Evolutionary conservation across 2,329 filamentous ascomycete species (phyloP), one percentile per base, ranked within the genome.

Genomic region (Emmonsia crescens): DNA sequence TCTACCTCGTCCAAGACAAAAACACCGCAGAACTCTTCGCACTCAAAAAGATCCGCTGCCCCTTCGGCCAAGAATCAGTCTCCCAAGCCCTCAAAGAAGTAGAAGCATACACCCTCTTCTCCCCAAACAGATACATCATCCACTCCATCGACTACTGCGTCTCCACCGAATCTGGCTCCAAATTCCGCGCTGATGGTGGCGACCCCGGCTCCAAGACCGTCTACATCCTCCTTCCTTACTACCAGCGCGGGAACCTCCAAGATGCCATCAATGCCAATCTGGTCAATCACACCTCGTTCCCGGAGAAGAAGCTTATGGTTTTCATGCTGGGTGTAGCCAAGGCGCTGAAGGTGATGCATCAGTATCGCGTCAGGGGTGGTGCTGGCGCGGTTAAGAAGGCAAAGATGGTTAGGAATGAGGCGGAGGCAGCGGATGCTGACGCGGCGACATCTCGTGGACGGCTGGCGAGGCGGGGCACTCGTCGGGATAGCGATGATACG

Each of bases 261-360:
- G 94, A 99, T 77, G 88, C 95, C 72, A 97, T 99, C 80, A 99
- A 99, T 75, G 93, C 94, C 66, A 99, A 99, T 76, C 80, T 97
- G 60, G 93, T 99, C 75, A 97, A 97, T 75, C 91, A 96, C 73
- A 89, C 89, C 44, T 83, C 82, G 59, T 97, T 99, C 70, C 91
- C 93, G 0, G 93, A 97, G 78, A 84, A 86, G 72, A 83, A 87
- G 69, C 80, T 99, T 64, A 93, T 97, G 91, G 80, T 87, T 62
- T 76, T 99, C 63, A 96, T 99, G 74, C 78, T 96, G 49, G 94
- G 94, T 19, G 91, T 99, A 2, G 96, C 93, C 74, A 85, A 86
- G 69, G 94, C 91, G 51, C 78, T 99, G 63, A 87, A 88, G 72
- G 85, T 87, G 42, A 96, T 99, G 91, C 94, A 99, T 76, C 84